Percentiles rank a stretch among this genome's conserved stretches.
These are phyloP conservation scores for Debaryomyces castellii DNA, from an alignment of 805 yeast species.

Conservation along the genomic window DNA sequence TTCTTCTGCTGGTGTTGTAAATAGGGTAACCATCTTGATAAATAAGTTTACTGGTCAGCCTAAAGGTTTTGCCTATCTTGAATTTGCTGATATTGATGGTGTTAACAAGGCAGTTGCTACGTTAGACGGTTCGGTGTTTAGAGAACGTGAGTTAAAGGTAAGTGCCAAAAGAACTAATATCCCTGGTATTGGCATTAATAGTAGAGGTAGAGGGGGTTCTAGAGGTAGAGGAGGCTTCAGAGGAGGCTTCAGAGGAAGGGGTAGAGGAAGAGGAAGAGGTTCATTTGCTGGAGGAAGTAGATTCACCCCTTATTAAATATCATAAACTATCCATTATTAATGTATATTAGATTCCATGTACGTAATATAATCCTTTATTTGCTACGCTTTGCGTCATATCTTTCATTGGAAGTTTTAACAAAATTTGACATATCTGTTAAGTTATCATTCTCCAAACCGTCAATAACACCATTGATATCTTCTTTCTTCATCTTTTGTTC, in stretches of 20 bases:
- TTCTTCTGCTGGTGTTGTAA: conserved; percentile 66
- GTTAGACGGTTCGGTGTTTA: conserved; percentile 62
- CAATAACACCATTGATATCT: conserved; percentile 53
- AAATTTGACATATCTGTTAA: conserved; percentile 25
- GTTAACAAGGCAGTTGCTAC: conserved; percentile 62
- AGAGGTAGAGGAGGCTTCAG: conserved; percentile 13
- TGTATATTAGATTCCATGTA: background rate
- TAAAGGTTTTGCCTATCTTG: conserved; percentile 85
- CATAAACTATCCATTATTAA: background rate
- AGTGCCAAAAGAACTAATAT: conserved; percentile 77
- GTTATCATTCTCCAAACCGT: conserved; percentile 45
- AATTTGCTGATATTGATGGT: conserved; percentile 66
- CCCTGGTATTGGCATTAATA: conserved; percentile 56
- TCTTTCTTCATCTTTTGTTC: conserved; percentile 47
- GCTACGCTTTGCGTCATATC: background rate
- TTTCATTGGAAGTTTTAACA: conserved; percentile 21
- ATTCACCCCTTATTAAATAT: conserved; percentile 37
- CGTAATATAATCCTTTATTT: background rate
- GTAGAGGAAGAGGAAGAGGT: conserved; percentile 35
- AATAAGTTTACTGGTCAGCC: conserved; percentile 80
- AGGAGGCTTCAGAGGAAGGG: conserved; percentile 16
- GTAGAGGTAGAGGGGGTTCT: conserved; percentile 40
- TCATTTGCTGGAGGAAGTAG: conserved; percentile 26
- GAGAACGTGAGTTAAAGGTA: conserved; percentile 73
- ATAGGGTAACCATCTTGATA: conserved; percentile 73